Evolutionary conservation across 2,329 filamentous ascomycete genomes (phyloP).

Genomic region (Alternaria sp.): DNA sequence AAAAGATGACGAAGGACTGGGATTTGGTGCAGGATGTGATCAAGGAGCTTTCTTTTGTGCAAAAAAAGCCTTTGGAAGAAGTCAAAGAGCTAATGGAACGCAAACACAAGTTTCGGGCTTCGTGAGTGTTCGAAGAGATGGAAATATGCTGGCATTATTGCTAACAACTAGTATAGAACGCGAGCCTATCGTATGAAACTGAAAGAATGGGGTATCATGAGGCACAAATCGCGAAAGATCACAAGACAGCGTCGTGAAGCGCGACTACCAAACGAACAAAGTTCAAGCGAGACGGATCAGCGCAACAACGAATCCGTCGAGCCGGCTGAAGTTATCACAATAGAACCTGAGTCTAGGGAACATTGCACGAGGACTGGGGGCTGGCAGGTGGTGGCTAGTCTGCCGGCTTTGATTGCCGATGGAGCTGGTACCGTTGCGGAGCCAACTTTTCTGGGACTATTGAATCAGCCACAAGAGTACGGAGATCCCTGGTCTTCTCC

Average conservation of each 20-base stretch:
- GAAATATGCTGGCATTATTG: background rate
- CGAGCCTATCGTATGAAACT: slow-evolving; percentile 50
- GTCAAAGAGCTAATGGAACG: slow-evolving; percentile 47
- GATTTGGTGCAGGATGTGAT: slow-evolving; percentile 41
- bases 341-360: background rate
- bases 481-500: background rate
- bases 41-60: slow-evolving; percentile 43
- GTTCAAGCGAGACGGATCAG: slow-evolving; percentile 9
- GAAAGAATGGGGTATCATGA: slow-evolving; percentile 48
- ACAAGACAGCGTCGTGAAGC: slow-evolving; percentile 9
- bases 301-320: slow-evolving; percentile 16
- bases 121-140: slow-evolving; percentile 33
- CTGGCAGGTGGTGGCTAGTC: slow-evolving; percentile 19
- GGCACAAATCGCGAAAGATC: slow-evolving; percentile 27
- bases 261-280: slow-evolving; percentile 1
- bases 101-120: slow-evolving; percentile 45
- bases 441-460: slow-evolving; percentile 18
- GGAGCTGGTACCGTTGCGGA: slow-evolving; percentile 12
- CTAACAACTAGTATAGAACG: slow-evolving; percentile 32
- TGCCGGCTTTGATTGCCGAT: slow-evolving; percentile 1
- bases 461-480: slow-evolving; percentile 22
- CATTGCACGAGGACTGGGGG: slow-evolving; percentile 10
- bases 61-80: slow-evolving; percentile 46
- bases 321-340: slow-evolving; percentile 9
- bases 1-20: slow-evolving; percentile 47